Evolutionary conservation across 139 green algal species (phyloP).

Genomic region (Penium margaritaceum): DNA sequence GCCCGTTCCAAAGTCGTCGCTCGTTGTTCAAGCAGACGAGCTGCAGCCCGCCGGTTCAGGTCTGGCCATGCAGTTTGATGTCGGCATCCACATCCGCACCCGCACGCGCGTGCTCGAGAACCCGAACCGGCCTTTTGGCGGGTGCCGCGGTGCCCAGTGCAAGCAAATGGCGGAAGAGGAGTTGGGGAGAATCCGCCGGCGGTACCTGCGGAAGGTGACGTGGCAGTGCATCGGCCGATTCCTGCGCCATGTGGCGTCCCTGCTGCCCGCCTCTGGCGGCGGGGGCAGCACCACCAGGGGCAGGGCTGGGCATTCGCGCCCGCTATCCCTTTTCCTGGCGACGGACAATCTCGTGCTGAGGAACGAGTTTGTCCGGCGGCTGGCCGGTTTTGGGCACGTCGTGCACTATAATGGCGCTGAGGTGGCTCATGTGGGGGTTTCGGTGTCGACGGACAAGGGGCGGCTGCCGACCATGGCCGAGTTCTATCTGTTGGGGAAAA

Average conservation of each 20-base stretch:
- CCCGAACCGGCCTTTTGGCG: neutral
- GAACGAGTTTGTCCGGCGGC: neutral
- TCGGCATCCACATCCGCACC: neutral
- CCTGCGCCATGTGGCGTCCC: neutral
- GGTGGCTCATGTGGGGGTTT: constrained; percentile 7
- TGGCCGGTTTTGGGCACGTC: neutral
- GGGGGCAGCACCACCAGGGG: neutral
- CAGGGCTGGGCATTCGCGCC: neutral
- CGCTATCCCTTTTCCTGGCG: constrained; percentile 3
- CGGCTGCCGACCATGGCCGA: constrained; percentile 6
- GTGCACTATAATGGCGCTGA: neutral
- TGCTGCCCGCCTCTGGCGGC: neutral
- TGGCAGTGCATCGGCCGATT: neutral
- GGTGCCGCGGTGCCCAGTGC: neutral
- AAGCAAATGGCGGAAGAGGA: neutral
- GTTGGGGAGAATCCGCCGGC: neutral
- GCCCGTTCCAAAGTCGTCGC: too few relatives aligned
- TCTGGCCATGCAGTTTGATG: constrained; percentile 5
- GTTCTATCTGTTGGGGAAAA: constrained; percentile 22
- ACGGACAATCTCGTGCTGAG: neutral
- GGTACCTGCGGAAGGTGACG: neutral
- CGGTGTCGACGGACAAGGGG: neutral
- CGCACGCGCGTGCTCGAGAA: neutral
- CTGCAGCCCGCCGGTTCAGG: neutral
- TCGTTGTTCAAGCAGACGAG: too few relatives aligned